Conservation (phyloP, 768 basidiomycete species). For the Auriscalpium orientale region DNA sequence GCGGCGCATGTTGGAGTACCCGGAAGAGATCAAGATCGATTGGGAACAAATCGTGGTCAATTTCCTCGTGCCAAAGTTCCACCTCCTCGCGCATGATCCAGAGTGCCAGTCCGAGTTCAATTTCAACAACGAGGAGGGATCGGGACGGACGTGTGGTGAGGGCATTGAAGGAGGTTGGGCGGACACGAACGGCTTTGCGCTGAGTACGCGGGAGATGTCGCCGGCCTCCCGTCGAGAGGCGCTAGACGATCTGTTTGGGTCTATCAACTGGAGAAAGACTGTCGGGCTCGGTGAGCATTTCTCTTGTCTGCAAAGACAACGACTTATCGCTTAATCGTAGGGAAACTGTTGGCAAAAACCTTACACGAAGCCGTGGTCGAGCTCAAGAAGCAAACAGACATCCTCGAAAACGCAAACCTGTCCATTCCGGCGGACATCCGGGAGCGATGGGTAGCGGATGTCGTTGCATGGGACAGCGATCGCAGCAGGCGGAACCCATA, state of each 20-base stretch:
- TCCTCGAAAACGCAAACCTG: not conserved
- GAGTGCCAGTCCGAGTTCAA: conserved; percentile 10
- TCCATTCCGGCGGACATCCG: not conserved
- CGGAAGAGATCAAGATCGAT: not conserved
- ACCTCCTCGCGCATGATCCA: conserved; percentile 9
- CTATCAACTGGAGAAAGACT: conserved; percentile 9
- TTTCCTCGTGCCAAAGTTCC: conserved; percentile 3
- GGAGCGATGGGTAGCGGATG: not conserved
- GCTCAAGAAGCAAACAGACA: not conserved
- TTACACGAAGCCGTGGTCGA: not conserved
- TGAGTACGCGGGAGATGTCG: conserved; percentile 10
- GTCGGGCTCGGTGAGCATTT: not conserved
- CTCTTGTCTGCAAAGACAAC: too few species aligned
- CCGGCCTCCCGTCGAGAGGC: conserved; percentile 5
- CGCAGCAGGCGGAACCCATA: not conserved
- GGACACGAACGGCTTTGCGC: conserved; percentile 1
- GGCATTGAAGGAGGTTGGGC: conserved; percentile 15
- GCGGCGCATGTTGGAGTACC: not conserved
- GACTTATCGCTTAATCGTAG: too few species aligned
- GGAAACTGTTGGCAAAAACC: not conserved
- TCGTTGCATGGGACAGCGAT: not conserved
- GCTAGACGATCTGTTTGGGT: conserved; percentile 5
- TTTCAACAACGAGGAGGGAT: conserved; percentile 3
- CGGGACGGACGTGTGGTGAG: conserved; percentile 15
- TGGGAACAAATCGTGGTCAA: not conserved